These are phyloP conservation scores for Phyllosticta citrichinensis DNA, from an alignment of 2,329 filamentous ascomycete species.

Conservation along the genomic window DNA sequence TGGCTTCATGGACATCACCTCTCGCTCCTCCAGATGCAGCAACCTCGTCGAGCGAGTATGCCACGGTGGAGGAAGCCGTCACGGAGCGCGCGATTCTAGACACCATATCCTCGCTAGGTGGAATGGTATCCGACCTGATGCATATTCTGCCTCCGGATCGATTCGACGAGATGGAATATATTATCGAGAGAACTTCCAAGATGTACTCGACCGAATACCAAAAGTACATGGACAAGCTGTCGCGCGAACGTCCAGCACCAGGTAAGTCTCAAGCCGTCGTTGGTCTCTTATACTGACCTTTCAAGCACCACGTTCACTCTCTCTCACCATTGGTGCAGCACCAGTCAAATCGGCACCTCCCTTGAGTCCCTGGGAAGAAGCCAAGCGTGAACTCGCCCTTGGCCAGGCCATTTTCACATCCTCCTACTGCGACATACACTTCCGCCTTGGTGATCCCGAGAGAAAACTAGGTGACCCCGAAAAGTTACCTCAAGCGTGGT, in stretches of 20 bases:
- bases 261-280: neutral
- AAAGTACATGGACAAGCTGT: conserved; percentile 1
- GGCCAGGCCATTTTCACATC: conserved; percentile 37
- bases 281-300: conserved; percentile 1
- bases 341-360: conserved; percentile 16
- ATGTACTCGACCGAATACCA: neutral
- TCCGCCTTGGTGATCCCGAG: neutral
- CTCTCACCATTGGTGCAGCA: conserved; percentile 11
- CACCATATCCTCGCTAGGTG: neutral
- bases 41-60: conserved; percentile 41
- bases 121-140: conserved; percentile 40
- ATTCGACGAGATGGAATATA: conserved; percentile 42
- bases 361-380: conserved; percentile 41
- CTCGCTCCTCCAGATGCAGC: conserved; percentile 15
- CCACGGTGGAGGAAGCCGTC: conserved; percentile 55
- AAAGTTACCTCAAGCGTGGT: conserved; percentile 18
- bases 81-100: conserved; percentile 57
- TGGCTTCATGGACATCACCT: neutral
- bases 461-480: neutral
- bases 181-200: conserved; percentile 38
- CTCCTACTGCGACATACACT: conserved; percentile 3
- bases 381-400: conserved; percentile 48
- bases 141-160: conserved; percentile 54
- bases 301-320: conserved; percentile 19
- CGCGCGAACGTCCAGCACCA: conserved; percentile 14